Base-by-base conservation (phyloP, 495 filamentous ascomycete genomes). In the Aspergillus bertholletiae region DNA sequence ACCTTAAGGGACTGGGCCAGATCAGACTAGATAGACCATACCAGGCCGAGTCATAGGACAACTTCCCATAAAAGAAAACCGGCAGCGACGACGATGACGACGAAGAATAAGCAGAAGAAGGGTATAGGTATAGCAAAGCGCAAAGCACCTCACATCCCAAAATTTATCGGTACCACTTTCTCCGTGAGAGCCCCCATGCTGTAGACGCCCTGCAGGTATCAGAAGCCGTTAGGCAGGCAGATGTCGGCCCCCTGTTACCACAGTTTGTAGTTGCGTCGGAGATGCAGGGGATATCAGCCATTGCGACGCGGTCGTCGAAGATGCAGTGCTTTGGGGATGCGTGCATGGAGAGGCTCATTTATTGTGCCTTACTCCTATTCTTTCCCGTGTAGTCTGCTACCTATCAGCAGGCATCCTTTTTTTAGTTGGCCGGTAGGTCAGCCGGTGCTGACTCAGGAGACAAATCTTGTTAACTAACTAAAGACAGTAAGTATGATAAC, bases 201-300 rank as follows among this genome's bases (percentile, higher is more conserved):
- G 7, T 45, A 45, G 13, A n/a, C 9, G 0, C 50, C 46, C 21
- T 58, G 56, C 21, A 49, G 35, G 23, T 49, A 58, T 45, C 56
- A 58, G 1, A 58, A 46, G 1, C 56, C 56, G 23, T 58, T 49
- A 21, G 50, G 49, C 20, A 58, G 9, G 35, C 56, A 58, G 15
- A 58, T 34, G 40, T 58, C 56, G n/a, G n/a, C 13, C 30, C 23
- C 2, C 7, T 30, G 28, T 58, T 47, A 46, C 56, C 53, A 50
- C 56, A 58, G 46, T 58, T 58, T 24, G 37, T 27, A 7, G 28
- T 41, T 8, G 32, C 17, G 34, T 26, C 49, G 0, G 56, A 27
- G 0, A 11, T 22, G 46, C 56, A 58, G 44, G 56, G 56, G 20
- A 58, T 46, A n/a, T 58, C 22, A 21, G 28, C 50, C 0, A 24